Base-by-base conservation (phyloP, 495 filamentous ascomycete genomes). In the Penicillium soppii region DNA sequence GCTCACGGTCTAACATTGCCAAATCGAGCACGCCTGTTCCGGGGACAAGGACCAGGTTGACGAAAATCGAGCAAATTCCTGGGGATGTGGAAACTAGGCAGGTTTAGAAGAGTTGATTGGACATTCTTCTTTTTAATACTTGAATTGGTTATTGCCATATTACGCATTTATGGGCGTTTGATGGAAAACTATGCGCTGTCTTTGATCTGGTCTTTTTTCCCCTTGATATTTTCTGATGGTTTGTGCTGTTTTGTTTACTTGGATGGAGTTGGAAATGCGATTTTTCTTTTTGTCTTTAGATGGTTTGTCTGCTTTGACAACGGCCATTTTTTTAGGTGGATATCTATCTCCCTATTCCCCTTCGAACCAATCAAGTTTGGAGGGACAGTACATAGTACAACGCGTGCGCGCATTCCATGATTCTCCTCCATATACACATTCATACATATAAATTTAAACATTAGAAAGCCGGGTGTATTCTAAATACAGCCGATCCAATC, bases 71-170 rank as follows among this genome's bases (percentile, higher is more conserved):
- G 10, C 52, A 57, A 13, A 19, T 58, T 5, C 27, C 42, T 2
- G 48, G 53, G 17, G 62, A 68, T 53, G 40, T 68, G 17, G 63
- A 71, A 43, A 64, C 64, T 29, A 63, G 63, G 17, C 59, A 69
- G 45, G 52, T 68, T 13, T 56, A 43, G 20, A 49, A 39, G 21
- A 55, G 40, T 62, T 42, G 21, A 15, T n/a, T 26, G 37, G 13
- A 5, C 7, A 23, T 13, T 48, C n/a, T n/a, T n/a, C 7, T 48
- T 38, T 50, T 32, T 23, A 21, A 26, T 35, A 23, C 13, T 37
- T 13, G 1, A 6, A 15, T 22, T 39, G 13, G 8, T 46, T 25
- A 10, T 15, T 10, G 30, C 15, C 13, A 16, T 36, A 19, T 32
- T 12, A 20, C 8, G 17, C 5, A 17, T 20, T 47, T 16, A 17